Conservation (phyloP, 169 alveolate species). For the Neospora caninum region DNA sequence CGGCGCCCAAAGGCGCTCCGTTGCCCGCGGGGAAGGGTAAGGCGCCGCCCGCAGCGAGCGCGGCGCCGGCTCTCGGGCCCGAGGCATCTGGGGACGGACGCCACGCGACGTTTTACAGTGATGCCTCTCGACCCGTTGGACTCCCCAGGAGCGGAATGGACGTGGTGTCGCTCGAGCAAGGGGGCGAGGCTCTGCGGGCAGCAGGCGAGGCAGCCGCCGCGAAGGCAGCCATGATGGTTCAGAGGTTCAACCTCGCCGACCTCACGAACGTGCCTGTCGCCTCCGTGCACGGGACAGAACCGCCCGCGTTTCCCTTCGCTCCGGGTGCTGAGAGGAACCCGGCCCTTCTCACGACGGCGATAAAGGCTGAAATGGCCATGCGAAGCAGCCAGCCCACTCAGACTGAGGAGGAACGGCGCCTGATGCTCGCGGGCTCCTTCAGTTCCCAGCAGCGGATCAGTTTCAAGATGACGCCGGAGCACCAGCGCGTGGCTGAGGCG, state of each 20-base stretch:
- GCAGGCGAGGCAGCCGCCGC: background rate
- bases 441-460: background rate
- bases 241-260: background rate
- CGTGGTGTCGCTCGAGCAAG: background rate
- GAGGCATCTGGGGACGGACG: background rate
- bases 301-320: conserved; percentile 22
- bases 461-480: background rate
- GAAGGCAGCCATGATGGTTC: background rate
- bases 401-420: background rate
- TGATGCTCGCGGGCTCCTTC: conserved; percentile 5
- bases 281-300: background rate
- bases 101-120: background rate
- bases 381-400: background rate
- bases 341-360: background rate
- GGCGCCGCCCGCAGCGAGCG: background rate
- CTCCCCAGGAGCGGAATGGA: background rate
- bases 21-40: no score
- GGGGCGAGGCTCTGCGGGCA: background rate
- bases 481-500: conserved; percentile 14
- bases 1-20: no score
- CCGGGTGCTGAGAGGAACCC: conserved; percentile 30
- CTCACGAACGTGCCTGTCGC: background rate
- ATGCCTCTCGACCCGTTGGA: background rate
- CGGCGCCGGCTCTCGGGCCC: background rate
- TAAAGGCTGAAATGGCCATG: background rate